These are phyloP conservation scores for Ophiosphaerella korrae DNA, from an alignment of 2,329 filamentous ascomycete genomes.

Conservation along the genomic window DNA sequence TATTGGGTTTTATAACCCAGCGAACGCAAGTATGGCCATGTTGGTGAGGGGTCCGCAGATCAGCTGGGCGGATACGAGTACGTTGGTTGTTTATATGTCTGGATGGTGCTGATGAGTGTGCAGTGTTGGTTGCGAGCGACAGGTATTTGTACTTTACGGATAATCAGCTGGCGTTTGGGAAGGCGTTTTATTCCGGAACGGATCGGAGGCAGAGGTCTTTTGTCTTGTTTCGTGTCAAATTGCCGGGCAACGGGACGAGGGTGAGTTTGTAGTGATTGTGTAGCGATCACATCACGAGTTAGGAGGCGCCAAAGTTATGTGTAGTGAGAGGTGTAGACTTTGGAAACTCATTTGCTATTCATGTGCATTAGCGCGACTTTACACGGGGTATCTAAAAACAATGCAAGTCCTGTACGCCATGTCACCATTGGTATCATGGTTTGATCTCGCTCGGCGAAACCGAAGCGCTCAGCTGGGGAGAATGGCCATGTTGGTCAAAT, in stretches of 20 bases:
- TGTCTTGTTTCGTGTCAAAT: conserved; percentile 48
- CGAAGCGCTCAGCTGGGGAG: neutral
- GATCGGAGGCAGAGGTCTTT: conserved; percentile 53
- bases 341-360: neutral
- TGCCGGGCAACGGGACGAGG: conserved; percentile 52
- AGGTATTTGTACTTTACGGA: conserved; percentile 61
- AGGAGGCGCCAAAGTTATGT: neutral
- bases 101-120: neutral
- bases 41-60: conserved; percentile 55
- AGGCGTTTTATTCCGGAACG: conserved; percentile 48
- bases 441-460: too few species aligned
- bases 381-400: neutral
- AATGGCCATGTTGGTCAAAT: conserved; percentile 32
- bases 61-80: conserved; percentile 57
- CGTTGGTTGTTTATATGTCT: neutral
- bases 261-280: conserved; percentile 25
- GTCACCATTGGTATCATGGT: too few species aligned
- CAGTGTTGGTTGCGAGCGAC: conserved; percentile 49
- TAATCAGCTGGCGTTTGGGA: conserved; percentile 54
- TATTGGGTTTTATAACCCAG: conserved; percentile 50
- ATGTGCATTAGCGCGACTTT: neutral
- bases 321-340: neutral
- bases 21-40: conserved; percentile 49
- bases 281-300: neutral
- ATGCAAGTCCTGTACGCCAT: too few species aligned